Evolutionary conservation across 352 stramenopile genomes (phyloP).

Genomic region (Elongisporangium senticosum): DNA sequence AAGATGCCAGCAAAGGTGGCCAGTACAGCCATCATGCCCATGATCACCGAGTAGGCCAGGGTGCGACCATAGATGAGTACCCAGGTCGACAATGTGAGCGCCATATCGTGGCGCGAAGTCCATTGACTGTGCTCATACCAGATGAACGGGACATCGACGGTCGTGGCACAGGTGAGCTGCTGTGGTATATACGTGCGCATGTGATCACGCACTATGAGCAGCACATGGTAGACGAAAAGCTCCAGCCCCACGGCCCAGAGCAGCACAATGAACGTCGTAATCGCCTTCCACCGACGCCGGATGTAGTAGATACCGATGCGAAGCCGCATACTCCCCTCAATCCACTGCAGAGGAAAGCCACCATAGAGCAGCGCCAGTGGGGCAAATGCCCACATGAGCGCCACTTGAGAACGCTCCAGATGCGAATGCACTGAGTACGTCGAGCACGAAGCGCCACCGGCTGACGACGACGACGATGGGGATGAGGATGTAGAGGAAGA

Average conservation of each 20-base stretch:
- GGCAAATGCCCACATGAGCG: constrained; percentile 54
- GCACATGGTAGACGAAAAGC: constrained; percentile 58
- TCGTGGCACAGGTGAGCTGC: constrained; percentile 36
- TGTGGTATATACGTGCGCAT: constrained; percentile 30
- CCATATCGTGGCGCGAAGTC: constrained; percentile 16
- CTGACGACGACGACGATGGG: too few species aligned
- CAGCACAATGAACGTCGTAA: constrained; percentile 57
- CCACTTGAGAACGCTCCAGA: constrained; percentile 1
- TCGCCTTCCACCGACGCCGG: constrained; percentile 66
- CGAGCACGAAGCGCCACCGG: neutral
- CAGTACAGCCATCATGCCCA: constrained; percentile 54
- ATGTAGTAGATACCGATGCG: constrained; percentile 73
- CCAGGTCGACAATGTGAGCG: constrained; percentile 56
- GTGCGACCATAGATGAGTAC: constrained; percentile 63
- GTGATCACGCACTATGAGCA: constrained; percentile 35
- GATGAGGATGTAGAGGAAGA: neutral
- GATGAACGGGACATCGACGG: constrained; percentile 27
- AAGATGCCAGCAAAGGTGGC: constrained; percentile 59
- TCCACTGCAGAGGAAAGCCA: constrained; percentile 59
- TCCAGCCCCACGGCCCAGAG: constrained; percentile 58
- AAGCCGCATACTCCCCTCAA: constrained; percentile 60
- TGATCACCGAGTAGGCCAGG: constrained; percentile 53
- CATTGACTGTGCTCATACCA: constrained; percentile 48
- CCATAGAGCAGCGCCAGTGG: constrained; percentile 56
- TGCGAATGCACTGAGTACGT: neutral